Evolutionary conservation across 2,329 filamentous ascomycete genomes (phyloP).

Genomic region (Tolypocladium nubicola): DNA sequence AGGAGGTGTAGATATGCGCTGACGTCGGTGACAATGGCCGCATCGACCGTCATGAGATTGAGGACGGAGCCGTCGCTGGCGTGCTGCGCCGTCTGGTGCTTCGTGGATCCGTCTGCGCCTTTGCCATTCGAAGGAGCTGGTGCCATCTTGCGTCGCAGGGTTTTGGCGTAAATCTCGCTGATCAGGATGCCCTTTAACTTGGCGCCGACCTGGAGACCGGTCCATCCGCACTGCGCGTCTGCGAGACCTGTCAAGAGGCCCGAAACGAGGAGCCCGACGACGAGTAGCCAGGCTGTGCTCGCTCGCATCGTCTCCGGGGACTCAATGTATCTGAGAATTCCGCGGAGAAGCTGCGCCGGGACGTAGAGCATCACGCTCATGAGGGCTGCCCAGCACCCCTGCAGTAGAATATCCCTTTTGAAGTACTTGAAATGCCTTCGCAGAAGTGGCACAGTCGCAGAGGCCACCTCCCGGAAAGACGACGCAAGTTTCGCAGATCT

Average conservation of each 20-base stretch:
- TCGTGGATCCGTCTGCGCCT: too few relatives aligned
- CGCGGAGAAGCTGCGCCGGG: background rate
- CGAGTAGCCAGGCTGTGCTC: background rate
- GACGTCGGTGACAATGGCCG: background rate
- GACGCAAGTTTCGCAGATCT: background rate
- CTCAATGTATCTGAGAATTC: background rate
- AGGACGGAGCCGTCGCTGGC: background rate
- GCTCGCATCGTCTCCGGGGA: background rate
- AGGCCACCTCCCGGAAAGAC: background rate
- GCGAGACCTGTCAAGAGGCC: background rate
- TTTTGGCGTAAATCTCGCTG: background rate
- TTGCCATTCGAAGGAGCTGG: background rate
- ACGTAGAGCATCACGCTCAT: background rate
- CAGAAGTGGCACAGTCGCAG: background rate
- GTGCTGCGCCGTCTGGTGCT: background rate
- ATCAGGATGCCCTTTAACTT: background rate
- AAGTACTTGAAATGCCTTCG: background rate
- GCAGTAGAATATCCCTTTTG: background rate
- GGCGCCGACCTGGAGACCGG: background rate
- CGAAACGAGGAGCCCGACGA: background rate
- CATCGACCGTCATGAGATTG: background rate
- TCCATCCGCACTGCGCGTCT: conserved; percentile 1
- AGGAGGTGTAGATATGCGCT: background rate
- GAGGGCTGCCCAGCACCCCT: background rate
- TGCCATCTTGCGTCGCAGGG: background rate